These are phyloP conservation scores for Hypoxylon sp. DNA, from an alignment of 2,329 filamentous ascomycete genomes.

Conservation along the genomic window DNA sequence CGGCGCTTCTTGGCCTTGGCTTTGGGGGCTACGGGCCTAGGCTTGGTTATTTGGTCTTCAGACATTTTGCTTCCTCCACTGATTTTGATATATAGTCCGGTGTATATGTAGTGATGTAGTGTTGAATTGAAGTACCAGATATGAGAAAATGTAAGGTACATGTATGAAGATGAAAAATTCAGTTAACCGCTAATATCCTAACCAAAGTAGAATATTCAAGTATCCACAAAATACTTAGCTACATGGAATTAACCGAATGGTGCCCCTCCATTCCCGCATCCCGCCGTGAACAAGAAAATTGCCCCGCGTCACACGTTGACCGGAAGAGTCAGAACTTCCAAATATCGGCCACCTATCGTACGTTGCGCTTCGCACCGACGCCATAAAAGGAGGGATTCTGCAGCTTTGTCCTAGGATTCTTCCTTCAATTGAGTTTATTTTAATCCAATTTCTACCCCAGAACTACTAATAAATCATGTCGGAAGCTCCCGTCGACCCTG, in stretches of 20 bases:
- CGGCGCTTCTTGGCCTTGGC: slow-evolving; percentile 68
- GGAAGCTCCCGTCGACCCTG: slow-evolving; percentile 53
- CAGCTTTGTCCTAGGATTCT: neutral
- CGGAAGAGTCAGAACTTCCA: slow-evolving; percentile 43
- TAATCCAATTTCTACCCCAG: neutral
- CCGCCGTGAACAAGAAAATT: slow-evolving; percentile 39
- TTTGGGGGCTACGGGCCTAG: slow-evolving; percentile 47
- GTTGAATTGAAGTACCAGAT: neutral
- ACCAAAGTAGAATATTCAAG: slow-evolving; percentile 30
- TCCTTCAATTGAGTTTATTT: slow-evolving; percentile 13
- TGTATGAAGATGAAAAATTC: slow-evolving; percentile 37
- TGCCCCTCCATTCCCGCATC: slow-evolving; percentile 41
- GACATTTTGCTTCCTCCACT: slow-evolving; percentile 42
- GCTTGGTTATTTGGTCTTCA: slow-evolving; percentile 38
- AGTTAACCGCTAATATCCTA: slow-evolving; percentile 30
- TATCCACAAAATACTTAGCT: slow-evolving; percentile 29
- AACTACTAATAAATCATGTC: slow-evolving; percentile 50
- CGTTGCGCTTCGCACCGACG: slow-evolving; percentile 21
- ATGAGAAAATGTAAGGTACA: neutral
- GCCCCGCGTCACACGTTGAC: slow-evolving; percentile 48
- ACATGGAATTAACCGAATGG: slow-evolving; percentile 31
- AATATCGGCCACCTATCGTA: slow-evolving; percentile 29
- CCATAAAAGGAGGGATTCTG: slow-evolving; percentile 17
- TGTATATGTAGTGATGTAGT: neutral
- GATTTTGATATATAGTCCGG: neutral